These are phyloP conservation scores for Dendrobium huoshanense DNA, from an alignment of 106 monocot species.

Conservation along the genomic window DNA sequence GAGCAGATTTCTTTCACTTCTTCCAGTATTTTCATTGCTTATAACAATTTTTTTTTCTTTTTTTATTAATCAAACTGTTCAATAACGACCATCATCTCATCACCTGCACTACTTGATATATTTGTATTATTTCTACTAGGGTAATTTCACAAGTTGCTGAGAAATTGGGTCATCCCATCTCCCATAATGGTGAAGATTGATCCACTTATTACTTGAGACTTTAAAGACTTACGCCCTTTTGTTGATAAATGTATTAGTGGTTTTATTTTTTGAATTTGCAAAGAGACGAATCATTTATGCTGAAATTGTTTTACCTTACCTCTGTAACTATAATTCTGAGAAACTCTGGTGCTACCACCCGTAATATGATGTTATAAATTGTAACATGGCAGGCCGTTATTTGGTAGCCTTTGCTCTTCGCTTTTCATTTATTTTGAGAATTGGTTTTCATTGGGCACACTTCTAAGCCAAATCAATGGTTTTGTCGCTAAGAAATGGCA, in stretches of 20 bases:
- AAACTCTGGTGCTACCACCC: neutral
- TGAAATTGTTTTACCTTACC: neutral
- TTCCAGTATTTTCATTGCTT: too few relatives aligned
- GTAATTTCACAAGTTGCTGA: neutral
- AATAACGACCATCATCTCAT: neutral
- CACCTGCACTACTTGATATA: neutral
- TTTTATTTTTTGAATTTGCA: neutral
- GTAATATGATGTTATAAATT: neutral
- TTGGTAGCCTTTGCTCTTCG: neutral
- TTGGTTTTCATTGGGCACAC: neutral
- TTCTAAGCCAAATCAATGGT: neutral
- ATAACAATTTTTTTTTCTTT: too few relatives aligned
- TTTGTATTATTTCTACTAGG: neutral
- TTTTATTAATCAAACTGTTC: too few relatives aligned
- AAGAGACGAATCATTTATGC: neutral
- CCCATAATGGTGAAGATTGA: neutral
- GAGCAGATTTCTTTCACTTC: too few relatives aligned
- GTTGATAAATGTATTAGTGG: neutral
- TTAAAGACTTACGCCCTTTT: neutral
- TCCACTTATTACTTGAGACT: neutral
- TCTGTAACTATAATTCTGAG: neutral
- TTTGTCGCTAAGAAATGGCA: neutral
- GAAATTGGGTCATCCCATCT: neutral
- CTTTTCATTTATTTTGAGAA: neutral
- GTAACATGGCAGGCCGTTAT: neutral